Evolutionary conservation across 2,329 filamentous ascomycete species (phyloP), one percentile per base, ranked within the genome.

Genomic region (Colletotrichum spaethianum): DNA sequence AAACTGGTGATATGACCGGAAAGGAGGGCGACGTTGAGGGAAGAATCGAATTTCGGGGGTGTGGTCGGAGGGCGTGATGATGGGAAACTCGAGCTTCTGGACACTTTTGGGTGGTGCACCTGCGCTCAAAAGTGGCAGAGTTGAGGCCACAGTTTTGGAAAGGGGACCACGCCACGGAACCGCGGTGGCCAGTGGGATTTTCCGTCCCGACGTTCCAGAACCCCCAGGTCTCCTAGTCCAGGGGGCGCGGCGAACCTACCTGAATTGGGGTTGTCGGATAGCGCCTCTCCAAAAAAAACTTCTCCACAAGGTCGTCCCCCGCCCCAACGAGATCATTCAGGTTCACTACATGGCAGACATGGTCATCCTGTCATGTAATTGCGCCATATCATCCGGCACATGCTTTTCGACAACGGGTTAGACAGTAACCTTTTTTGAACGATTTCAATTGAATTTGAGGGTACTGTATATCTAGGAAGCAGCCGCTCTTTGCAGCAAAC

Each of bases 61-160:
- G 75, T 73, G 69, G 72, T 56, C 62, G 67, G 55, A 26, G 48
- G 57, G 71, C 56, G 66, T 73, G 57, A 67, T 61, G 63, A 70
- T 67, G 64, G 67, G 64, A 50, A 53, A 60, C 20, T 70, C 53
- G 23, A 62, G 48, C 56, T 71, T 50, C 61, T 73, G 60, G 61
- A 57, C 62, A n/a, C n/a, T n/a, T 7, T 40, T 55, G 31, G 66
- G 53, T 42, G 59, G 31, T 64, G 53, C 42, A 66, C 55, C 38
- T 73, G 77, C 74, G 72, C 73, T 71, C 71, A 75, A 75, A 72
- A 75, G 73, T 73, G 72, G 61, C 73, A 74, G 76, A 82, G 80
- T 83, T 83, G 79, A 84, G 83, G 83, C 83, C 83, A 84, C 82
- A 81, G 83, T 83, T 83, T 82, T 77, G 81, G 78, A 82, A 82